A percentile compares a stretch with the other conserved stretches of the same genome.
Evolutionary conservation across 2,329 filamentous ascomycete genomes (phyloP).

Genomic region (Penicillium sp.): DNA sequence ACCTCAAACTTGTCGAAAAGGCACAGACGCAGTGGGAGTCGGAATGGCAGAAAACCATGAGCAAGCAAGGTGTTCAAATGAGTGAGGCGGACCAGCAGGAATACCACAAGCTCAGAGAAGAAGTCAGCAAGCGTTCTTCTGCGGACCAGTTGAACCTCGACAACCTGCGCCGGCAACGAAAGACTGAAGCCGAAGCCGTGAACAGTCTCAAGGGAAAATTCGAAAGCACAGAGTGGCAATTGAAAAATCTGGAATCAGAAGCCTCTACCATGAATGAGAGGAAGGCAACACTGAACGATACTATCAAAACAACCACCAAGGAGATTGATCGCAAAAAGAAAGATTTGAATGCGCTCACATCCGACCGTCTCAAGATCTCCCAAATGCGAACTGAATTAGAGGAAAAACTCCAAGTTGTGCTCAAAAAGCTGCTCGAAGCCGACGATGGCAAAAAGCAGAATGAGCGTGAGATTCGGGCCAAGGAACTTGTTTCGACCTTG

Average conservation of each 20-base stretch:
- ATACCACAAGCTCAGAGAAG: slow-evolving; percentile 75
- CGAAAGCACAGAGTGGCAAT: slow-evolving; percentile 66
- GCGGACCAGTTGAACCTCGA: slow-evolving; percentile 76
- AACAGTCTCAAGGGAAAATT: slow-evolving; percentile 85
- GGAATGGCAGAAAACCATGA: slow-evolving; percentile 77
- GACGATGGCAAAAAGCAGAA: slow-evolving; percentile 80
- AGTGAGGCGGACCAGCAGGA: slow-evolving; percentile 82
- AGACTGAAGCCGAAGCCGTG: slow-evolving; percentile 85
- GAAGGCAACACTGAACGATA: slow-evolving; percentile 56
- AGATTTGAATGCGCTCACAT: slow-evolving; percentile 77
- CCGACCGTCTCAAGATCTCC: slow-evolving; percentile 72
- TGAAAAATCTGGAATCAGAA: slow-evolving; percentile 69
- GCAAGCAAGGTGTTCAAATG: slow-evolving; percentile 79
- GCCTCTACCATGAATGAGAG: slow-evolving; percentile 63
- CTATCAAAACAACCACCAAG: slow-evolving; percentile 61
- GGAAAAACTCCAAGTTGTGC: slow-evolving; percentile 78
- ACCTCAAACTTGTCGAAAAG: slow-evolving; percentile 79
- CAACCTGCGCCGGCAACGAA: slow-evolving; percentile 79
- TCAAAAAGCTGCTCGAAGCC: slow-evolving; percentile 75
- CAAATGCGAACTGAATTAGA: slow-evolving; percentile 83
- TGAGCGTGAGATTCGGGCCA: slow-evolving; percentile 69
- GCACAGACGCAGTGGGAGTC: slow-evolving; percentile 82
- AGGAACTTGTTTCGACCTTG: slow-evolving; percentile 76
- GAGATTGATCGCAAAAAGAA: slow-evolving; percentile 88
- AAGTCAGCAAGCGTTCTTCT: slow-evolving; percentile 77